Evolutionary conservation across 306 rosid species (phyloP).

Genomic region (Cicer bijugum): DNA sequence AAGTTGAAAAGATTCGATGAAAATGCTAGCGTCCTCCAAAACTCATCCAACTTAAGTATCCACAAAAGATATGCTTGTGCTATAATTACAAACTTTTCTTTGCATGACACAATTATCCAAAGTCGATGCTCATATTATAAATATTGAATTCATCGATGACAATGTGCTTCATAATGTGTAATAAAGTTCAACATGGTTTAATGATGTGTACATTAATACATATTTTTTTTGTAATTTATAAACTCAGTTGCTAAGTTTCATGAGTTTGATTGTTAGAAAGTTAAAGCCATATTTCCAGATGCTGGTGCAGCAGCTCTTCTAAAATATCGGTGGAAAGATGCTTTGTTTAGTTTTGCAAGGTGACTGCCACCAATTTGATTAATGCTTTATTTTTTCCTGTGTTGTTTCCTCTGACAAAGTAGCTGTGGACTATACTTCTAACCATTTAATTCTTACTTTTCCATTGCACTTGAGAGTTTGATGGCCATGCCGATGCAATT

Average conservation of each 20-base stretch:
- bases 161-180: conserved; percentile 35
- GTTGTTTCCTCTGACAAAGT: conserved; percentile 25
- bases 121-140: conserved; percentile 32
- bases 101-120: conserved; percentile 18
- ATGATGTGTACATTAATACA: conserved; percentile 20
- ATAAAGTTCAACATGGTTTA: not conserved
- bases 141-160: conserved; percentile 26
- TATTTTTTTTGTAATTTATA: conserved; percentile 12
- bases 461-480: conserved; percentile 34
- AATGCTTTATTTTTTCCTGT: conserved; percentile 16
- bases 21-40: conserved; percentile 22
- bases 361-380: conserved; percentile 43
- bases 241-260: conserved; percentile 43
- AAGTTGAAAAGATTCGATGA: conserved; percentile 8
- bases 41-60: conserved; percentile 23
- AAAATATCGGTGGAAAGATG: conserved; percentile 81
- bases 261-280: conserved; percentile 64
- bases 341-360: conserved; percentile 85
- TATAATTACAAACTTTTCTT: conserved; percentile 30
- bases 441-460: conserved; percentile 28
- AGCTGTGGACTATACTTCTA: conserved; percentile 3
- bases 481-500: conserved; percentile 36
- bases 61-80: conserved; percentile 26
- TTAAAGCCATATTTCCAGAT: conserved; percentile 95
- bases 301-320: conserved; percentile 98